Conservation (phyloP, 2,329 filamentous ascomycete genomes). For the Diaporthe aspalathi region DNA sequence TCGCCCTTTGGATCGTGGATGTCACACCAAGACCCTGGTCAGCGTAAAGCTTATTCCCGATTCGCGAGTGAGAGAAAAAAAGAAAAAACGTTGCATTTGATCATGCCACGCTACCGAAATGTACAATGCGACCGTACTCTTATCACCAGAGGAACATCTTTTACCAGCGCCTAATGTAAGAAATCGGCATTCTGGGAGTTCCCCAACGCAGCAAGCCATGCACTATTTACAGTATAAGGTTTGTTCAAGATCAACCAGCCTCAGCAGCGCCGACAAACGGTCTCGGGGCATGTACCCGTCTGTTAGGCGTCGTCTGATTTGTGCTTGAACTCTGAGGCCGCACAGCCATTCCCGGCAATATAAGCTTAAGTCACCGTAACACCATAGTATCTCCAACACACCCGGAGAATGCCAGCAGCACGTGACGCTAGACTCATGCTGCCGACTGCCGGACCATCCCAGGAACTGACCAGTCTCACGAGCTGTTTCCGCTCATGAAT, state of each 20-base stretch:
- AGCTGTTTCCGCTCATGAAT: conserved; percentile 7
- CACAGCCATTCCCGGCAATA: conserved; percentile 26
- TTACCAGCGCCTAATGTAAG: neutral
- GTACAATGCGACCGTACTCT: neutral
- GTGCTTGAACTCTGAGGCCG: conserved; percentile 17
- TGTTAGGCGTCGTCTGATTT: conserved; percentile 10
- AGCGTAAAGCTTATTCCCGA: conserved; percentile 4
- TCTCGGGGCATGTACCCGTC: neutral
- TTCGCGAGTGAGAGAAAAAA: neutral
- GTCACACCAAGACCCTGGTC: conserved; percentile 8
- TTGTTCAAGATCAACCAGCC: neutral
- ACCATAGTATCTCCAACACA: neutral
- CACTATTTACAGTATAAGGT: neutral
- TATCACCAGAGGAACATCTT: neutral
- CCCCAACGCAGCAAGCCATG: neutral
- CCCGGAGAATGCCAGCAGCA: neutral
- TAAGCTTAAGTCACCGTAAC: conserved; percentile 29
- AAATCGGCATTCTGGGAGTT: too few species aligned
- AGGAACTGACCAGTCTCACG: conserved; percentile 4
- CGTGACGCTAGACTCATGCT: neutral
- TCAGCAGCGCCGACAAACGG: neutral
- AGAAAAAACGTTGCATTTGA: conserved; percentile 5
- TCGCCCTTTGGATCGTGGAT: conserved; percentile 23
- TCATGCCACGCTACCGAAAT: neutral
- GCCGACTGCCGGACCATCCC: conserved; percentile 21